Base-by-base conservation (phyloP, 176 grass and related monocot genomes). In the Zoysia japonica region DNA sequence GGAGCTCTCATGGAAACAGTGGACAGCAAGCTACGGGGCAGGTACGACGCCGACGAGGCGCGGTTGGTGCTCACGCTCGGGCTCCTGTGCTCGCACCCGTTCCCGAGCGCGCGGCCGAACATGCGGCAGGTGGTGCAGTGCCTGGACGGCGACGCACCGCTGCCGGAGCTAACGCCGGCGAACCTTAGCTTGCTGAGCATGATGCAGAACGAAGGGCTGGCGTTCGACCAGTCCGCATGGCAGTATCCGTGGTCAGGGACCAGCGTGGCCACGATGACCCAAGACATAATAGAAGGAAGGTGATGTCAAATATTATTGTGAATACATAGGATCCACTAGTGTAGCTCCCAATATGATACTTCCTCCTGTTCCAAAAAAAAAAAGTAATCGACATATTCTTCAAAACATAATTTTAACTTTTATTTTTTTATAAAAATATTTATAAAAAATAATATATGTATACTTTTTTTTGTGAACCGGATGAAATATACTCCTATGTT, bases 51-150 rank as follows among this genome's bases (percentile, higher is more conserved):
- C 3, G 66, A 70, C 9, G 86, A 92, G 68, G 71, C 78, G 52
- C 66, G 82, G 52, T 28, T 92, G 48, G 90, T 86, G 71, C 78
- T 92, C 9, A 80, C 83, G 62, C 67, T 92, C 7, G 86, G 86
- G n/a, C 49, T 92, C 3, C 3, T 86, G 5, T 92, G 86, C 46
- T 85, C 72, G 6, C 86, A 92, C 16, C 83, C 86, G 6, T 74
- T 62, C 2, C 65, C 90, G 0, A 43, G 20, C 41, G 45, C 47
- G 0, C 79, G 90, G 19, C 90, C 90, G 2, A 66, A 38, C 43
- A 89, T 89, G 61, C 72, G 75, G 55, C 64, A 85, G 64, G 76
- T 86, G 44, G 65, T 82, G 69, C 75, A 74, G 38, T 86, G 80
- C 62, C 78, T 92, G 5, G 75, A 83, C 13, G 82, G 85, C 1